Evolutionary conservation across 2,329 filamentous ascomycete species (phyloP).

Genomic region (Hymenoscyphus infarciens): DNA sequence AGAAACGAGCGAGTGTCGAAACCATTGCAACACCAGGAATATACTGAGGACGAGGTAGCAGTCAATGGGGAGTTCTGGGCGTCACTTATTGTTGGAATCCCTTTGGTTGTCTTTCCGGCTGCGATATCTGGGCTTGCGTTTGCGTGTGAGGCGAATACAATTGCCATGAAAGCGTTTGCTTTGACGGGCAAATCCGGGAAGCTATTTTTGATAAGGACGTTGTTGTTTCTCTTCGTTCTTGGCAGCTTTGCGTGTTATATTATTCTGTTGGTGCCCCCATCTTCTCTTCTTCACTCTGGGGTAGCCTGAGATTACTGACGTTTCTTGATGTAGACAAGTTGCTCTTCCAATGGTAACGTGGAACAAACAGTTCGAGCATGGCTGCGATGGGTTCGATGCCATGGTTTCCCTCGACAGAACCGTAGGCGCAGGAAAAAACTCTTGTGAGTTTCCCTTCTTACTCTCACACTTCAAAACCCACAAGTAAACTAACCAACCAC

Average conservation of each 20-base stretch:
- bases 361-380: not conserved
- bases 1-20: not conserved
- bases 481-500: not conserved
- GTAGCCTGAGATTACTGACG: not conserved
- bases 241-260: not conserved
- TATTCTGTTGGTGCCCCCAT: not conserved
- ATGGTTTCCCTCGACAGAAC: not conserved
- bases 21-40: not conserved
- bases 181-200: not conserved
- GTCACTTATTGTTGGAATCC: not conserved
- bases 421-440: not conserved
- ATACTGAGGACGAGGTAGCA: not conserved
- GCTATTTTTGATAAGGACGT: not conserved
- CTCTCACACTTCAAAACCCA: not conserved
- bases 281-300: not conserved
- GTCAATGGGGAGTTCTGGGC: not conserved
- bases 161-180: not conserved
- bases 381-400: constrained; percentile 3
- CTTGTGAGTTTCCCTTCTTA: not conserved
- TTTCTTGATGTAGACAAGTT: not conserved
- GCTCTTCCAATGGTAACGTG: not conserved
- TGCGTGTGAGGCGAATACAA: not conserved
- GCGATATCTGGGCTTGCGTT: not conserved
- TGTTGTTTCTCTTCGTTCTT: not conserved
- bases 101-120: not conserved